Base-by-base conservation (phyloP, 768 basidiomycete genomes). In the Lactifluus piperatus region DNA sequence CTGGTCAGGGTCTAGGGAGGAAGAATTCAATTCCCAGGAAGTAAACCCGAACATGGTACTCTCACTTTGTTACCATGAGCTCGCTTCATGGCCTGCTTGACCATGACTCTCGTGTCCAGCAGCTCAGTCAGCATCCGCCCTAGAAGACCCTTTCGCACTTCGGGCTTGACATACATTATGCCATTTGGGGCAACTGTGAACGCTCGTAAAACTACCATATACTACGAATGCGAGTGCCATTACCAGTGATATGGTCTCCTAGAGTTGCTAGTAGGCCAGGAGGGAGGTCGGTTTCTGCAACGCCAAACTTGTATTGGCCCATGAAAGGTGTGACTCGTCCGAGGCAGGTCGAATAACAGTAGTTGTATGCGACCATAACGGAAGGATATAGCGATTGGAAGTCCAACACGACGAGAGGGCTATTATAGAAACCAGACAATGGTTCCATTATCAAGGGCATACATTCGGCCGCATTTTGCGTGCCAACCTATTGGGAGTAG, bases 321-420 rank as follows among this genome's bases (percentile, higher is more conserved):
- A 92, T 85, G 72, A 94, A 95, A n/a, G 84, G 78, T n/a, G 78
- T 76, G 39, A 91, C 77, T 13, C 94, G 83, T 10, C 97, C 97
- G 30, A 99, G 77, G 70, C 94, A 98, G 2, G 97, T 99, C 27
- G 94, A 97, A 69, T 93, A 94, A 68, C 91, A 93, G 70, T 93
- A 93, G 70, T 98, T 98, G 74, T 99, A 94, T 6, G 94, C 95
- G 65, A 98, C 95, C 95, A 98, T 98, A 60, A 97, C 77, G 0
- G 94, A 97, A 0, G 97, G 97, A 70, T 99, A 99, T 26, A 99
- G 78, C 2, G 89, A 93, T 66, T 97, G 92, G 70, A 98, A 99
- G 70, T 99, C 97, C 56, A 99, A 77, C 0, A 99, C 94, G 36
- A 97, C 75, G 13, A 99, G 77, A 4, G 97, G 97, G 64, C 88